Base-by-base conservation (phyloP, 2,329 filamentous ascomycete genomes). In the Claviceps cyperi region DNA sequence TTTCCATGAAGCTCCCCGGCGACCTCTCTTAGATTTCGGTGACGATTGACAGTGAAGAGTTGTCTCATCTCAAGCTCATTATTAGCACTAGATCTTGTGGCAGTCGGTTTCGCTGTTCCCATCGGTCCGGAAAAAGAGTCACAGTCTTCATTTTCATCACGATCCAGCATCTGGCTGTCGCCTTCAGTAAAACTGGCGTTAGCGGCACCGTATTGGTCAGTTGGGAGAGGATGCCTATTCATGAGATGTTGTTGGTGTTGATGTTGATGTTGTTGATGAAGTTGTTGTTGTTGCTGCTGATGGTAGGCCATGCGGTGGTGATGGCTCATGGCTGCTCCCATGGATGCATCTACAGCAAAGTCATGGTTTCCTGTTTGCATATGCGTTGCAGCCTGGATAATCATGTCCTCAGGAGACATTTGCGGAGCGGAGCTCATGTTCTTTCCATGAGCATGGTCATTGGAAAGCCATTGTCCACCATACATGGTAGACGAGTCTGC, bases 41-140 rank as follows among this genome's bases (percentile, higher is more conserved):
- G 74, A 54, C 79, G 78, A 60, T 89, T 89, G 50, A 75, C 71
- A n/a, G 73, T 69, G 55, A 87, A 84, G 47, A 91, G 72, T 59
- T 86, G 82, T 43, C 85, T 77, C 75, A 91, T 81, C 64, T 91
- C 86, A 52, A 85, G 74, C 64, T 90, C 86, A 58, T 90, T 90
- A 55, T 86, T 87, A 2, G 84, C 84, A 55, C 80, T 88, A 15
- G 83, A 81, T 46, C 81, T 76, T 28, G 76, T 74, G 40, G 77
- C 75, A 19, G 77, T 72, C 28, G 77, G 73, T 63, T 78, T 83
- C 36, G 74, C 67, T 39, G 73, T 71, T 24, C 66, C 66, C 15
- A 64, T 59, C 7, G 67, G 61, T 11, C 70, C 71, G 1, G 66
- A 64, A 52, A 77, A 60, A 3, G 76, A 74, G 50, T 81, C 76